These are phyloP conservation scores for Fraxinus sp. DNA, from an alignment of 305 asterid species.

Conservation along the genomic window DNA sequence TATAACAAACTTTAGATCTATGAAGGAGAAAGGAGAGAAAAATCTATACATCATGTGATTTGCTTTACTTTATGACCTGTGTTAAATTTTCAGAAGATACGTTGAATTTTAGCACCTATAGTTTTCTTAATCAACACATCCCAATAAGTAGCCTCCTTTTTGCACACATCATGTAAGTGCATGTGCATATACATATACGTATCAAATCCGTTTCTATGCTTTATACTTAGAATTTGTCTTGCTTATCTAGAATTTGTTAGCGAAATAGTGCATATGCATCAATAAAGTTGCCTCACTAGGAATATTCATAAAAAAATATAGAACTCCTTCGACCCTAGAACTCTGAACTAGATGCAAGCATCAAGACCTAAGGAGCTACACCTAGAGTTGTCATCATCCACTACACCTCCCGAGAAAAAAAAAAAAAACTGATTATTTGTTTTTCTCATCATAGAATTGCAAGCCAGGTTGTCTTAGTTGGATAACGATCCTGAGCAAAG, in stretches of 20 bases:
- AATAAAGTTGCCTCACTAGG: not conserved
- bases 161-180: not conserved
- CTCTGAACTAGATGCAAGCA: not conserved
- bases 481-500: not conserved
- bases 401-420: not conserved
- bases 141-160: not conserved
- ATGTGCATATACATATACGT: not conserved
- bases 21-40: too few species aligned
- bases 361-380: not conserved
- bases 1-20: too few species aligned
- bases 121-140: not conserved
- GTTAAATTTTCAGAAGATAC: too few species aligned
- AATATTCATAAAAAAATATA: not conserved
- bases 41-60: too few species aligned
- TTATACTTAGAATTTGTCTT: not conserved
- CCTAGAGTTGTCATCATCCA: not conserved
- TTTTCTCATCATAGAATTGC: not conserved
- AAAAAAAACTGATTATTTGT: not conserved
- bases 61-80: too few species aligned
- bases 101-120: not conserved
- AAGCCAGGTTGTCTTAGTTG: not conserved
- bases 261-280: not conserved
- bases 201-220: not conserved
- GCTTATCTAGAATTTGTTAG: not conserved
- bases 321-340: not conserved